Base-by-base conservation (phyloP, 768 basidiomycete species). In the Termitomyces sp. region DNA sequence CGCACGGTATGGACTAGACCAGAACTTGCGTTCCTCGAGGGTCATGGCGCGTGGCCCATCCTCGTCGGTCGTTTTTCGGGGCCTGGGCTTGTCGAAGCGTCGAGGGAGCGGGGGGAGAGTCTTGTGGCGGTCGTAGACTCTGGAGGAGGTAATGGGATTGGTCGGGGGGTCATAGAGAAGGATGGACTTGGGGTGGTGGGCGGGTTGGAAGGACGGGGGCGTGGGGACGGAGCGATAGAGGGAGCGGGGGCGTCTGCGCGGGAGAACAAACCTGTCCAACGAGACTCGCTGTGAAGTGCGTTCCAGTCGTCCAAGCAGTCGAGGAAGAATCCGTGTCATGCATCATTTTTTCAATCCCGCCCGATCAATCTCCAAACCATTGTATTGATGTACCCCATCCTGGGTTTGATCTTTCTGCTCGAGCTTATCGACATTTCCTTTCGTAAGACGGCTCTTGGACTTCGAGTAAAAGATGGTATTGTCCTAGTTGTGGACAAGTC, bases 401-500 rank as follows among this genome's bases (percentile, higher is more conserved):
- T 45, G 97, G 97, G 92, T 95, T 73, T 63, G 83, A 17, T 56
- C 48, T 54, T 31, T 38, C 38, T 31, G 6, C 14, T 52, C 36
- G 37, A 14, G 4, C 14, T 17, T 10, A 40, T 11, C n/a, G 5
- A 42, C 49, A 34, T 42, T 20, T 1, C 42, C 25, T n/a, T 31
- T 9, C 31, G 38, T 52, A 98, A 96, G 49, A 98, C 97, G 60
- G 94, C 90, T n/a, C 96, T 99, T 67, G 97, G 96, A 38, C 80
- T 99, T 47, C 86, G 92, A 72, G 92, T 93, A 68, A 96, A 94
- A 76, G 94, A 96, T 72, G 97, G 97, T 25, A 77, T 99, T 62
- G 86, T 99, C 31, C 79, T 99, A 49, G 97, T 95, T 3, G 95
- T 98, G n/a, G 97, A 98, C 85, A 96, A 97, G 74, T 98, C 48